Conservation (phyloP, 2,329 filamentous ascomycete species). For the Colletotrichum shisoi region DNA sequence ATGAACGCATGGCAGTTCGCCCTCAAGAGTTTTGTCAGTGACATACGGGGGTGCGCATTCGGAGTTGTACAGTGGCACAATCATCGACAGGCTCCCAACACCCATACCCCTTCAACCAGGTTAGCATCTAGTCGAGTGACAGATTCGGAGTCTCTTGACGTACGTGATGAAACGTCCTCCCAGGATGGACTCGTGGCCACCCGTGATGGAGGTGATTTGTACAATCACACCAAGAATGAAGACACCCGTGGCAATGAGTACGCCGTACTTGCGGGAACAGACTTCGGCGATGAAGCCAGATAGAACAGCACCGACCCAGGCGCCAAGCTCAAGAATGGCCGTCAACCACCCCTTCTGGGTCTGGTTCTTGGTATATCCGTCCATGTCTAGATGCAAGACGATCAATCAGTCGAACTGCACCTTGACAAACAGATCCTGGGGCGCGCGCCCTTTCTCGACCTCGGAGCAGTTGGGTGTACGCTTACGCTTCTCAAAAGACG, state of each 20-base stretch:
- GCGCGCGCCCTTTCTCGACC: too few relatives aligned
- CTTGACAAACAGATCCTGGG: neutral
- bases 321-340: slow-evolving; percentile 77
- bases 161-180: slow-evolving; percentile 75
- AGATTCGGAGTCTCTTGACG: slow-evolving; percentile 31
- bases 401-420: slow-evolving; percentile 32
- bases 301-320: slow-evolving; percentile 76
- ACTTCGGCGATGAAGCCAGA: slow-evolving; percentile 76
- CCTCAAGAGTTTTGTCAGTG: neutral
- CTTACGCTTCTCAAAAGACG: slow-evolving; percentile 60
- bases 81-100: slow-evolving; percentile 73
- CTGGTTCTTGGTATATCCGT: slow-evolving; percentile 41
- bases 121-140: neutral
- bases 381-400: slow-evolving; percentile 58
- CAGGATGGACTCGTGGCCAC: slow-evolving; percentile 67
- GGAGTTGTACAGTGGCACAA: slow-evolving; percentile 65
- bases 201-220: slow-evolving; percentile 67
- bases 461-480: slow-evolving; percentile 10
- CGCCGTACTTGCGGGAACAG: slow-evolving; percentile 72
- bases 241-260: slow-evolving; percentile 70
- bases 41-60: slow-evolving; percentile 55
- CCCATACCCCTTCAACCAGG: slow-evolving; percentile 63
- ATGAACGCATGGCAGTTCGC: neutral
- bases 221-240: slow-evolving; percentile 76
- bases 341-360: slow-evolving; percentile 65